Base-by-base conservation (phyloP, 2,329 filamentous ascomycete species). In the Verticillium isaacii region DNA sequence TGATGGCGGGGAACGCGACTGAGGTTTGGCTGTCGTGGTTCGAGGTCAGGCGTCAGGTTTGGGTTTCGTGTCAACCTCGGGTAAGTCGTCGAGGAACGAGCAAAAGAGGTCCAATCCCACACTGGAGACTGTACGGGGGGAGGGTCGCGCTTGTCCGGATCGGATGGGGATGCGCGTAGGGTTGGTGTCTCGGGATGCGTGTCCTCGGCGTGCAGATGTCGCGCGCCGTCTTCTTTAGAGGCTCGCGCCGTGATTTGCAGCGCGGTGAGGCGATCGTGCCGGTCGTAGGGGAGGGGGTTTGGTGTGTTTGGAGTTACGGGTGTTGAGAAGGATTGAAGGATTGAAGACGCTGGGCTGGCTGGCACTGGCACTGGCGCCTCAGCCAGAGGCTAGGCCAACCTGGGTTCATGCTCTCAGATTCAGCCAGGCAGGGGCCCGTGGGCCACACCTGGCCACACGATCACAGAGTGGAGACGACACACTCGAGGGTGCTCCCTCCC, bases 271-370 rank as follows among this genome's bases (percentile, higher is more conserved):
- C 19, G 45, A 52, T 23, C 19, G 45, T 52, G 19, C 45, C 19
- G 8, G 45, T 19, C 45, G 45, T 23, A 23, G 6, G 45, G 19
- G 45, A 23, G n/a, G 45, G n/a, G 11, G 45, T 34, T 8, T 41
- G 29, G 19, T 17, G 57, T 25, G 57, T 29, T 32, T 57, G 56
- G 15, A 36, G 45, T 15, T 15, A 19, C 29, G 61, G 64, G 63
- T 60, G 64, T 64, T 65, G 64, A 29, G 29, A 65, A 66, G 63
- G 64, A 25, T 52, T 52, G 45, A 52, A 52, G 45, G 45, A 65
- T 66, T 65, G 61, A 62, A 65, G 64, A 65, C 52, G 59, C 59
- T 52, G 45, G 45, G 17, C 45, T 41, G 45, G 19, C 45, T 52
- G 45, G 45, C 45, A 52, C 5, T 52, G 45, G 45, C 45, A 52